Evolutionary conservation across 345 rosid species (phyloP).

Genomic region (Alliaria petiolata): DNA sequence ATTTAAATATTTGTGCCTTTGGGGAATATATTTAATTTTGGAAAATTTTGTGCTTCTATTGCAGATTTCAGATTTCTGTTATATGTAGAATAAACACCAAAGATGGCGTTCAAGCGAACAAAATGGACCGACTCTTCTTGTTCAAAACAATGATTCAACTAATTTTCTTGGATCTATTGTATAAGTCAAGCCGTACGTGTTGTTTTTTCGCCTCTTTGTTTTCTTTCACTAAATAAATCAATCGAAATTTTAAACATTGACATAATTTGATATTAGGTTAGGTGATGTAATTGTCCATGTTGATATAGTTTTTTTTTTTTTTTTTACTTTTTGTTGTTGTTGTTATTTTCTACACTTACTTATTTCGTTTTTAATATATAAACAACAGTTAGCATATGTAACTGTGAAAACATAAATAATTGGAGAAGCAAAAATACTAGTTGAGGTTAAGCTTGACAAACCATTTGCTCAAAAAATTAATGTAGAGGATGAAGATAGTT

Average conservation of each 20-base stretch:
- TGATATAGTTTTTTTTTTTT: not conserved
- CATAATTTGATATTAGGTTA: not conserved
- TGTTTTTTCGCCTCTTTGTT: not conserved
- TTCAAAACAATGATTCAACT: not conserved
- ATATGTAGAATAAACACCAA: not conserved
- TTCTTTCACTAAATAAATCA: not conserved
- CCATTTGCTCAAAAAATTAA: too few species aligned
- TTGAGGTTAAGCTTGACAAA: too few species aligned
- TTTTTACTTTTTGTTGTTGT: too few species aligned
- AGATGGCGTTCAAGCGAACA: constrained; percentile 8
- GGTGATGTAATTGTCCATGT: not conserved
- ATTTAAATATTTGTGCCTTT: not conserved
- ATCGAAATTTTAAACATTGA: not conserved
- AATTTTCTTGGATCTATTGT: constrained; percentile 14
- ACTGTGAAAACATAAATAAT: too few species aligned
- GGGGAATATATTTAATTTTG: not conserved
- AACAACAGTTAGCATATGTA: too few species aligned
- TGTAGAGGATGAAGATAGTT: too few species aligned
- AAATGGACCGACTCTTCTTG: constrained; percentile 27
- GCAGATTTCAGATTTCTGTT: not conserved
- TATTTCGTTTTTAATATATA: too few species aligned
- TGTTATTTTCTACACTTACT: too few species aligned
- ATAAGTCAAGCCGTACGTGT: not conserved
- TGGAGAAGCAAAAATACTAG: too few species aligned
- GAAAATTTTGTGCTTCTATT: not conserved